A percentile compares a stretch with the other conserved stretches of the same genome.
Evolutionary conservation across 441 rosid genomes (phyloP).

Genomic region (Melastoma candidum): DNA sequence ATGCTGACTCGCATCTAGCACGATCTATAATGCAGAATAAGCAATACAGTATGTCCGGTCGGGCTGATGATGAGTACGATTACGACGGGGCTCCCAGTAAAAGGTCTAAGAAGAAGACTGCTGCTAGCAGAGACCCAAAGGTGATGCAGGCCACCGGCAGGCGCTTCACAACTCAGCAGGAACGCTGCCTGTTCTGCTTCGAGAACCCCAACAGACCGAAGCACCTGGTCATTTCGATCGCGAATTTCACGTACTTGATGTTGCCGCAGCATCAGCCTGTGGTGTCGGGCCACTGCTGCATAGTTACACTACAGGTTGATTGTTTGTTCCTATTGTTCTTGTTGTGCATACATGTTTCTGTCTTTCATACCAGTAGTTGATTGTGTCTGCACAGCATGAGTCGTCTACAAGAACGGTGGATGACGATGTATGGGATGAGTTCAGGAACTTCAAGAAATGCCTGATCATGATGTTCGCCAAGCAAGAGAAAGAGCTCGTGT

Average conservation of each 20-base stretch:
- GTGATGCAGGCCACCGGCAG: slow-evolving; percentile 32
- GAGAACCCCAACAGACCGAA: slow-evolving; percentile 81
- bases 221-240: slow-evolving; percentile 76
- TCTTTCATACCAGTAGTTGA: background rate
- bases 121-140: slow-evolving; percentile 23
- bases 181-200: slow-evolving; percentile 80
- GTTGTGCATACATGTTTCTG: background rate
- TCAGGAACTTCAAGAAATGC: slow-evolving; percentile 90
- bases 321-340: background rate
- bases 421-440: slow-evolving; percentile 76
- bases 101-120: slow-evolving; percentile 36
- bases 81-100: slow-evolving; percentile 64
- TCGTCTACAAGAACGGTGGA: slow-evolving; percentile 62
- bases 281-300: slow-evolving; percentile 85
- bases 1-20: slow-evolving; percentile 70
- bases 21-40: slow-evolving; percentile 57
- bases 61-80: slow-evolving; percentile 85
- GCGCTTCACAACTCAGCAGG: slow-evolving; percentile 76
- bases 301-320: slow-evolving; percentile 66
- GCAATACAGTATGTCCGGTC: slow-evolving; percentile 52
- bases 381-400: slow-evolving; percentile 51
- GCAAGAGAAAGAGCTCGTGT: slow-evolving; percentile 72
- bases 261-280: slow-evolving; percentile 65
- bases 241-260: slow-evolving; percentile 80
- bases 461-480: slow-evolving; percentile 83